These are phyloP conservation scores for Aspergillus carlsbadensis DNA, from an alignment of 495 filamentous ascomycete genomes.

Conservation along the genomic window DNA sequence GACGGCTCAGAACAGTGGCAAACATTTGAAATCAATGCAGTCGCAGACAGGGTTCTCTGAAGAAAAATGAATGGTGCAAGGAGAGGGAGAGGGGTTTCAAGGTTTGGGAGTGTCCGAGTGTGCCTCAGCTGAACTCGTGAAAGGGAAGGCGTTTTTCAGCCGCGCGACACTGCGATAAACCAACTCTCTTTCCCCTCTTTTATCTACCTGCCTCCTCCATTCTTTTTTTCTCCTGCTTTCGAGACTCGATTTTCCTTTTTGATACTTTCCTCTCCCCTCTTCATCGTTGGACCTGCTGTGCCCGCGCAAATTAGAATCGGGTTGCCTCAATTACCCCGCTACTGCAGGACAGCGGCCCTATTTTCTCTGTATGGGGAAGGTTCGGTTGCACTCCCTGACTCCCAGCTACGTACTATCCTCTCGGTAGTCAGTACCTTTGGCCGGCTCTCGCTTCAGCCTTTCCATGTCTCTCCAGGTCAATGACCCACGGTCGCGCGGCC, in stretches of 20 bases:
- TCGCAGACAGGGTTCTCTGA: background rate
- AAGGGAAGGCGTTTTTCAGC: constrained; percentile 11
- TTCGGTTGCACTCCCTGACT: background rate
- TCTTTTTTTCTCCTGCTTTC: constrained; percentile 21
- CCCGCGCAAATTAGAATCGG: background rate
- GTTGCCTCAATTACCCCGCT: background rate
- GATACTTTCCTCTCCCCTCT: constrained; percentile 10
- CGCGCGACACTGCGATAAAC: background rate
- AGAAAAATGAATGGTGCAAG: background rate
- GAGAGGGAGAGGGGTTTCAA: background rate
- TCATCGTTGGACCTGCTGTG: background rate
- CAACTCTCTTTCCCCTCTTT: constrained; percentile 2
- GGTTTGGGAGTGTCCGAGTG: background rate
- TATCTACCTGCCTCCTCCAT: constrained; percentile 20
- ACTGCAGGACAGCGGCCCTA: background rate
- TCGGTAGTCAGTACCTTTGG: constrained; percentile 1
- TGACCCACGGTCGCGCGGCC: constrained; percentile 57
- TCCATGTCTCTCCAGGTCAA: constrained; percentile 54
- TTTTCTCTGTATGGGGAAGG: constrained; percentile 1
- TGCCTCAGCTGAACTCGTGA: constrained; percentile 13
- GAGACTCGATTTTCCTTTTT: constrained; percentile 10
- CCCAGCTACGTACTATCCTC: too few species aligned
- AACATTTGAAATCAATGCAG: constrained; percentile 2
- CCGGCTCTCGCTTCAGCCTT: constrained; percentile 1
- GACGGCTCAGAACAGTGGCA: background rate